Conservation (phyloP, 108 stramenopile genomes). For the Parietichytrium sp. region DNA sequence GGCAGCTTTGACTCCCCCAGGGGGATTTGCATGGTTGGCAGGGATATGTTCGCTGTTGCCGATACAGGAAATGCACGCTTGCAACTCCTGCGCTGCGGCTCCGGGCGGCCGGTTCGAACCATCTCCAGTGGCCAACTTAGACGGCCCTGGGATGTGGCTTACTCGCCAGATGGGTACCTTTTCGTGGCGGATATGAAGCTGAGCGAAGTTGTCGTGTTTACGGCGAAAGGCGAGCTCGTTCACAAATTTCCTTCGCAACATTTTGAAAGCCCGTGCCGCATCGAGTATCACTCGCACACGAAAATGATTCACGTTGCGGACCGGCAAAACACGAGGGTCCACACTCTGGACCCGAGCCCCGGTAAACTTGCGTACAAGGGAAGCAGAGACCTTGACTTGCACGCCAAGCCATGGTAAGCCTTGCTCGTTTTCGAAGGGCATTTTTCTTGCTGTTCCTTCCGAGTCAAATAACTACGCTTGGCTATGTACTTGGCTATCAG, state of each 20-base stretch:
- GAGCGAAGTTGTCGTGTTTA: background rate
- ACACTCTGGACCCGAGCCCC: too few relatives aligned
- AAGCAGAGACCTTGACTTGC: too few relatives aligned
- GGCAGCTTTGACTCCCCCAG: conserved; percentile 8
- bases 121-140: background rate
- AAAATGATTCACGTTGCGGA: background rate
- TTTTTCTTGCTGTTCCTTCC: too few relatives aligned
- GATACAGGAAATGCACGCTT: conserved; percentile 32
- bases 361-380: too few relatives aligned
- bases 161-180: background rate
- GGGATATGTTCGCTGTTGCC: background rate
- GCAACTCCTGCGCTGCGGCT: background rate
- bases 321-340: background rate
- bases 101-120: conserved; percentile 1
- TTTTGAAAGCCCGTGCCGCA: background rate
- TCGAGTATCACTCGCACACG: background rate
- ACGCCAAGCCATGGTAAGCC: too few relatives aligned
- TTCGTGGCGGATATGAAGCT: background rate
- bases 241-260: background rate
- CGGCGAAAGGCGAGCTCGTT: background rate
- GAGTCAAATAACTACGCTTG: too few relatives aligned
- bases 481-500: too few relatives aligned
- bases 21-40: background rate
- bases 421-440: too few relatives aligned
- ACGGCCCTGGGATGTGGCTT: conserved; percentile 25